Percentiles rank a stretch among this genome's conserved stretches.
phyloP scores from a whole-genome alignment of 129 eudicot genomes.

The Chrysanthemum makinoi region DNA sequence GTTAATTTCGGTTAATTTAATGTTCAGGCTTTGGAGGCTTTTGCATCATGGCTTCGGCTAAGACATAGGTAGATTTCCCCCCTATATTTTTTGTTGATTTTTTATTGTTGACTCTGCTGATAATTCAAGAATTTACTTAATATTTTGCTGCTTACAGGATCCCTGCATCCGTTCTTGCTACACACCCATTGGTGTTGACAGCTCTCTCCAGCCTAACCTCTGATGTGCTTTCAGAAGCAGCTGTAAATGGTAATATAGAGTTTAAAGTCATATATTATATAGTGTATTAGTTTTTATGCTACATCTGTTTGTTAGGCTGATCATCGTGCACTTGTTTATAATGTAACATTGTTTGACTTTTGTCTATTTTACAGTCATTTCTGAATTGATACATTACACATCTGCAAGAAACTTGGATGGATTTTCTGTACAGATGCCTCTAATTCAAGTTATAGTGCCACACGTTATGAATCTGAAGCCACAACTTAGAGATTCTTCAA shows the following conservation, averaged over 20 bases:
- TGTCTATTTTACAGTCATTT: constrained; percentile 65
- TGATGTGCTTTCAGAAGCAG: constrained; percentile 87
- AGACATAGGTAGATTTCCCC: constrained; percentile 68
- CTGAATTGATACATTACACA: constrained; percentile 93
- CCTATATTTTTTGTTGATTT: background rate
- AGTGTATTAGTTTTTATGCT: constrained; percentile 8
- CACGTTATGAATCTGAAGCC: constrained; percentile 83
- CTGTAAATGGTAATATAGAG: constrained; percentile 71
- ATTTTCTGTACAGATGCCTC: constrained; percentile 75
- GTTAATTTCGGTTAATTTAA: constrained; percentile 21
- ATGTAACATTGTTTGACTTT: constrained; percentile 12
- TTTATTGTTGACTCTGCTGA: constrained; percentile 17
- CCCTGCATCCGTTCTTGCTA: constrained; percentile 88
- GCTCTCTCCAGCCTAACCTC: constrained; percentile 89
- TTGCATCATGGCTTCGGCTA: constrained; percentile 98
- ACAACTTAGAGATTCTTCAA: constrained; percentile 89
- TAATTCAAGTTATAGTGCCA: constrained; percentile 94
- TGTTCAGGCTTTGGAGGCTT: constrained; percentile 94
- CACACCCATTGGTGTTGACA: constrained; percentile 84
- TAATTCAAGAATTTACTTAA: constrained; percentile 12
- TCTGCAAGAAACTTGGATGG: constrained; percentile 73
- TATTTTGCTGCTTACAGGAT: constrained; percentile 55
- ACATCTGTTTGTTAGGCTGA: constrained; percentile 10
- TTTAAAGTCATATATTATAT: constrained; percentile 4
- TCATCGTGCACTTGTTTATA: background rate